Conservation (phyloP, 768 basidiomycete genomes). For the Russula emetica region DNA sequence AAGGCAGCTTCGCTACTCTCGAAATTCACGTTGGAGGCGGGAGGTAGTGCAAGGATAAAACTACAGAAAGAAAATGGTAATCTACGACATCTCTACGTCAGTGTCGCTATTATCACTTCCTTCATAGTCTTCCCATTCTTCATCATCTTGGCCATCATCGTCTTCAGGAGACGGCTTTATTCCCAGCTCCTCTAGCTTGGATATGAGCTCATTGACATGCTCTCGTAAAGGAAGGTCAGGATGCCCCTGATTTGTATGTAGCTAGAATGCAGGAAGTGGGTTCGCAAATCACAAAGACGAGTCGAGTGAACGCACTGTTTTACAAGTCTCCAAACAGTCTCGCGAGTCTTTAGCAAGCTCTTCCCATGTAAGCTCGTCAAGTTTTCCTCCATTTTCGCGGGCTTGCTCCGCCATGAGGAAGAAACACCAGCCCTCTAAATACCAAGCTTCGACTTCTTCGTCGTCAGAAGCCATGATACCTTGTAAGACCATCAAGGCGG, state of each 20-base stretch:
- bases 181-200: slow-evolving; percentile 60
- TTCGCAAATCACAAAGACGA: slow-evolving; percentile 3
- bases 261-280: slow-evolving; percentile 37
- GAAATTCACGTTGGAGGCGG: neutral
- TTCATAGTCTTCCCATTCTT: slow-evolving; percentile 60
- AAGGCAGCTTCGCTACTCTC: slow-evolving; percentile 11
- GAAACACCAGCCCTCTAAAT: slow-evolving; percentile 93
- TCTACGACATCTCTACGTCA: slow-evolving; percentile 43
- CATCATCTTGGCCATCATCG: slow-evolving; percentile 52
- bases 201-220: slow-evolving; percentile 71
- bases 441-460: slow-evolving; percentile 87
- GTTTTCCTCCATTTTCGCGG: slow-evolving; percentile 46
- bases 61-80: neutral
- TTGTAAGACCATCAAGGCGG: slow-evolving; percentile 71
- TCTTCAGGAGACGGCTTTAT: slow-evolving; percentile 57
- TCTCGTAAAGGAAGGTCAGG: slow-evolving; percentile 71
- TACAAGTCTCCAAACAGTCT: slow-evolving; percentile 80
- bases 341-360: slow-evolving; percentile 75
- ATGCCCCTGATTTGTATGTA: slow-evolving; percentile 68
- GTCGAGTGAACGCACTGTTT: slow-evolving; percentile 48
- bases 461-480: slow-evolving; percentile 79
- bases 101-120: slow-evolving; percentile 48
- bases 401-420: slow-evolving; percentile 75
- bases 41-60: neutral
- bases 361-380: slow-evolving; percentile 58